Percentiles rank a stretch among this genome's conserved stretches.
Conservation (phyloP, 805 yeast species). For the Monosporozyma unispora region DNA sequence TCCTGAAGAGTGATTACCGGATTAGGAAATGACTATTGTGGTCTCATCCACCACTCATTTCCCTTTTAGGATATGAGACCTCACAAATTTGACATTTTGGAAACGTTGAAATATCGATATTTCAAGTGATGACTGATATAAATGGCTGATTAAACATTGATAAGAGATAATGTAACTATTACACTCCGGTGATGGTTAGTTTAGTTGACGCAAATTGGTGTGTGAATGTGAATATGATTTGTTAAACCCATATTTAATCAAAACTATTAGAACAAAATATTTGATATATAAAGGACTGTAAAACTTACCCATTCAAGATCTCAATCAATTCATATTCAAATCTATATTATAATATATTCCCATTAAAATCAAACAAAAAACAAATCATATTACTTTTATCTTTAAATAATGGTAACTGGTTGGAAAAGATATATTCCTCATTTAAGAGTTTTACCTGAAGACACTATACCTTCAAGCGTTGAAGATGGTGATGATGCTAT, state of each 20-base stretch:
- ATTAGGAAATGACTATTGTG: not conserved
- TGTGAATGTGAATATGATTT: not conserved
- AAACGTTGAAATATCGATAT: too few relatives aligned
- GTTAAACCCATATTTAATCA: not conserved
- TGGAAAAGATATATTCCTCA: slow-evolving; percentile 23
- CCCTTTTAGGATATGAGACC: too few relatives aligned
- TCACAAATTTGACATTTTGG: too few relatives aligned
- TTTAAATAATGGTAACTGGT: not conserved
- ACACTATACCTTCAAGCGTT: not conserved
- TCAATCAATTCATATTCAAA: not conserved
- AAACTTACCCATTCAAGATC: too few relatives aligned
- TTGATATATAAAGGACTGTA: not conserved
- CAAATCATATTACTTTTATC: not conserved
- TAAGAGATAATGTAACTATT: not conserved
- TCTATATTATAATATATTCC: not conserved
- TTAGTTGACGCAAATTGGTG: not conserved
- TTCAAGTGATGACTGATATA: not conserved
- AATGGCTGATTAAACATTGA: not conserved
- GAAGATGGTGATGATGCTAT: not conserved
- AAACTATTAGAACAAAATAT: not conserved
- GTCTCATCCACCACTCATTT: not conserved
- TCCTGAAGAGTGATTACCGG: not conserved
- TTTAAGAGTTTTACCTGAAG: slow-evolving; percentile 17
- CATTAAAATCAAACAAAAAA: not conserved
- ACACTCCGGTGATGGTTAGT: not conserved